Evolutionary conservation across 176 grass and related monocot species (phyloP).

Genomic region (Bolboschoenus planiculmis): DNA sequence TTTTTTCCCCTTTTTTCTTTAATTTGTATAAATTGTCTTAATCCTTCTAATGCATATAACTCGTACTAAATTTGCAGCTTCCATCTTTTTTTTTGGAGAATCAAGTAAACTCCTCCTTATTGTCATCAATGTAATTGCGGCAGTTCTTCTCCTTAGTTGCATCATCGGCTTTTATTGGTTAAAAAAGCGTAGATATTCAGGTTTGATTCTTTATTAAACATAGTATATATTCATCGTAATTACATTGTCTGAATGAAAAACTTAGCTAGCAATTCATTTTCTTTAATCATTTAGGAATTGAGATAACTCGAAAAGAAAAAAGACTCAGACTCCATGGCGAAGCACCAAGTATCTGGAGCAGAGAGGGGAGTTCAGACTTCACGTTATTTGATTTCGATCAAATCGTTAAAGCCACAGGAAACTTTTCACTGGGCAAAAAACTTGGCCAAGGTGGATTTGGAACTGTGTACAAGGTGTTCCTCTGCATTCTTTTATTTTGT

Average conservation of each 20-base stretch:
- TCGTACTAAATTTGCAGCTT: not conserved
- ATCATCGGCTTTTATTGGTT: not conserved
- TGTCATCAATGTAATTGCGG: not conserved
- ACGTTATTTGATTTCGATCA: not conserved
- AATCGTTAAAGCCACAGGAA: conserved; percentile 14
- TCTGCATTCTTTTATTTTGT: not conserved
- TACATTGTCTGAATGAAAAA: not conserved
- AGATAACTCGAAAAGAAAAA: not conserved
- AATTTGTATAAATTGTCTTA: not conserved
- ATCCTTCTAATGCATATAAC: not conserved
- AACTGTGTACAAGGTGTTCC: conserved; percentile 23
- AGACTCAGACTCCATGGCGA: not conserved
- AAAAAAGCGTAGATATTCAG: not conserved
- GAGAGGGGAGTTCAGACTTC: conserved; percentile 22
- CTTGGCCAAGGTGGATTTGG: conserved; percentile 36
- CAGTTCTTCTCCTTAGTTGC: conserved; percentile 4
- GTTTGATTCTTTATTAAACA: not conserved
- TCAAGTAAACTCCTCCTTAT: not conserved
- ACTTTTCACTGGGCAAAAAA: conserved; percentile 17
- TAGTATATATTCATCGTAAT: not conserved
- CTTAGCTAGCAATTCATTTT: not conserved
- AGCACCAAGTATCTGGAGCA: not conserved
- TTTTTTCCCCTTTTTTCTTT: not conserved
- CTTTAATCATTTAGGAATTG: not conserved
- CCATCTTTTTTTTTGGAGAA: not conserved